A percentile compares a stretch with the other conserved stretches of the same genome.
Evolutionary conservation across 1,139 yeast genomes (phyloP).

Genomic region (Hansenula lynferdii): DNA sequence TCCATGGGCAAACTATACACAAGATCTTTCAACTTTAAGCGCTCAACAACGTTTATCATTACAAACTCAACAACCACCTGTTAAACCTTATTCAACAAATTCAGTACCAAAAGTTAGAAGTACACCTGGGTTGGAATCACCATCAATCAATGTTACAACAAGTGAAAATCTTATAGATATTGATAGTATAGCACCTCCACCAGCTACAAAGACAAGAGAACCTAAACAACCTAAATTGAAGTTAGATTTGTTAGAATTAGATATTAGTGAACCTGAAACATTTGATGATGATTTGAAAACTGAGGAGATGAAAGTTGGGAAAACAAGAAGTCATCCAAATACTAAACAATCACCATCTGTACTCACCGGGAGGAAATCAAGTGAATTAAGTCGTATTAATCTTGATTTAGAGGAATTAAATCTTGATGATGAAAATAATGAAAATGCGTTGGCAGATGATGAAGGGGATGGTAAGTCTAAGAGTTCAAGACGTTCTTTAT

Average conservation of each 20-base stretch:
- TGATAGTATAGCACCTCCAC: conserved; percentile 4
- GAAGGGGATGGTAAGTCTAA: neutral
- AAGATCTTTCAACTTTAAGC: neutral
- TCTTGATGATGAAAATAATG: conserved; percentile 6
- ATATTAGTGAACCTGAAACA: conserved; percentile 13
- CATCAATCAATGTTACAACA: conserved; percentile 5
- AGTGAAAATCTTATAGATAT: conserved; percentile 14
- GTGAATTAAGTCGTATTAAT: conserved; percentile 15
- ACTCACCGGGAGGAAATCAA: conserved; percentile 8
- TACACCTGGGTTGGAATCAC: conserved; percentile 4
- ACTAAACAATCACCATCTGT: neutral
- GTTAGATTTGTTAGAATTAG: conserved; percentile 15
- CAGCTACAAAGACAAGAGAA: conserved; percentile 2
- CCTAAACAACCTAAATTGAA: conserved; percentile 14
- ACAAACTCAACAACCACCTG: conserved; percentile 3
- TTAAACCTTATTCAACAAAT: conserved; percentile 1
- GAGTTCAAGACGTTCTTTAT: conserved; percentile 13
- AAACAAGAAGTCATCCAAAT: conserved; percentile 1
- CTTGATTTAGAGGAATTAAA: conserved; percentile 20
- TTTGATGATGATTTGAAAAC: conserved; percentile 17
- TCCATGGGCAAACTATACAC: conserved; percentile 18
- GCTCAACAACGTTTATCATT: conserved; percentile 6
- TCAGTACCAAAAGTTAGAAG: conserved; percentile 2
- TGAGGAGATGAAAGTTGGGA: conserved; percentile 15
- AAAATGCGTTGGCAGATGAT: neutral